These are phyloP conservation scores for Fragaria nilgerrensis DNA, from an alignment of 306 rosid genomes.

Conservation along the genomic window DNA sequence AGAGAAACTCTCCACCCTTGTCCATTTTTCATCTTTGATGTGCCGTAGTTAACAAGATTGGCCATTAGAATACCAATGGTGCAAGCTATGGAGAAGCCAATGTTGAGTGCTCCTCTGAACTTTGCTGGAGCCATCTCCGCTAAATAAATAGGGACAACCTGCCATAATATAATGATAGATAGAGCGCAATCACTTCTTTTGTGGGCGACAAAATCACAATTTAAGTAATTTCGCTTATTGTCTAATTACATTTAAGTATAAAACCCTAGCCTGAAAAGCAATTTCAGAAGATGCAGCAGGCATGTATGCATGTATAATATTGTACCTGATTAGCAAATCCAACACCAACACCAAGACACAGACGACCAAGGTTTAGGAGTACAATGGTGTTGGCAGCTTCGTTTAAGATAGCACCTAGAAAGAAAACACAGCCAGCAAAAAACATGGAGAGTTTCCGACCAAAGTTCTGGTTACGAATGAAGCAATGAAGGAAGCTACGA, in stretches of 20 bases:
- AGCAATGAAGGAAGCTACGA: neutral
- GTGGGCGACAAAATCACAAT: too few relatives aligned
- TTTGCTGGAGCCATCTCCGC: neutral
- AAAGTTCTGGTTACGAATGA: neutral
- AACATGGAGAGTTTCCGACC: neutral
- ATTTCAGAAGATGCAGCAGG: too few relatives aligned
- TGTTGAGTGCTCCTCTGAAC: slow-evolving; percentile 56
- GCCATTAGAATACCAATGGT: neutral
- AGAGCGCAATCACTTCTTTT: too few relatives aligned
- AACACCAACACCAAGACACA: too few relatives aligned
- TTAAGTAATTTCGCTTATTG: too few relatives aligned
- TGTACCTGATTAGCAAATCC: too few relatives aligned
- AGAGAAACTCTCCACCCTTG: slow-evolving; percentile 5
- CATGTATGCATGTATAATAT: too few relatives aligned
- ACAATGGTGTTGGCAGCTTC: neutral
- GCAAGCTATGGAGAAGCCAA: slow-evolving; percentile 40
- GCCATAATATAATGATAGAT: neutral
- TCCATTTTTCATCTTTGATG: neutral
- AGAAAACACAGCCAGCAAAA: neutral
- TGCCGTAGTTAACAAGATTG: neutral
- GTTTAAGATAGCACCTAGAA: neutral
- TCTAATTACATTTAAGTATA: too few relatives aligned
- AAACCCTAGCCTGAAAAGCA: too few relatives aligned
- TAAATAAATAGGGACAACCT: neutral
- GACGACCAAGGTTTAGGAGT: too few relatives aligned